Base-by-base conservation (phyloP, 2,329 filamentous ascomycete genomes). In the Thermomyces lanuginosus region DNA sequence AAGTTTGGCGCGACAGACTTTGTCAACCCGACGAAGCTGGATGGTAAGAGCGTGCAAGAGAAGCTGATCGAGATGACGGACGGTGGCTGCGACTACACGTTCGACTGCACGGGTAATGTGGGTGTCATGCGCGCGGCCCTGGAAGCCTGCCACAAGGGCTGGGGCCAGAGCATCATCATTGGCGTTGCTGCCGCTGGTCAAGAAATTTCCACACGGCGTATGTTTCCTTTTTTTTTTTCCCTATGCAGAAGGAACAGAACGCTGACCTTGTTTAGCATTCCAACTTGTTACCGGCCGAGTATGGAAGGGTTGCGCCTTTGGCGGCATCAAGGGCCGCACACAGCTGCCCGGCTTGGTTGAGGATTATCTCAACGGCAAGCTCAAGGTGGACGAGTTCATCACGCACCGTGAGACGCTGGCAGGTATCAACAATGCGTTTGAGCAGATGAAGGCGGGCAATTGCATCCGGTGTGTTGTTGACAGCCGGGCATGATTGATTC, bases 361-460 rank as follows among this genome's bases (percentile, higher is more conserved):
- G 40, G 86, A 95, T 58, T 98, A 98, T 61, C 66, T 91, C 55
- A 68, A 69, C 28, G 84, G 84, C 43, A 70, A 77, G 49, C 75
- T 98, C 50, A 95, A 93, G 74, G 89, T 95, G 23, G 86, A 95
- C 52, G 89, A 98, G 63, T 95, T 95, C 64, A 95, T 98, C 61
- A 98, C 89, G 16, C 89, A 98, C 63, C 74, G 84, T 43, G 81
- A 92, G 62, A 69, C 66, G 3, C 64, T 98, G 22, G 60, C 61
- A 34, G 72, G 78, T 46, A 92, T 98, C 58, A 95, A 95, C 66
- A 63, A 66, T 27, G 86, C 83, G 11, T 98, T 92, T 47, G 71
- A 82, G 38, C 72, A 77, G 43, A 98, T 98, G 89, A 91, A 93
- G 67, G 68, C 73, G 34, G 89, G 89, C 32, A 84, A 95, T 58